Evolutionary conservation across 768 basidiomycete genomes (phyloP), one percentile per base, ranked within the genome.

Genomic region (Mycena rosella): DNA sequence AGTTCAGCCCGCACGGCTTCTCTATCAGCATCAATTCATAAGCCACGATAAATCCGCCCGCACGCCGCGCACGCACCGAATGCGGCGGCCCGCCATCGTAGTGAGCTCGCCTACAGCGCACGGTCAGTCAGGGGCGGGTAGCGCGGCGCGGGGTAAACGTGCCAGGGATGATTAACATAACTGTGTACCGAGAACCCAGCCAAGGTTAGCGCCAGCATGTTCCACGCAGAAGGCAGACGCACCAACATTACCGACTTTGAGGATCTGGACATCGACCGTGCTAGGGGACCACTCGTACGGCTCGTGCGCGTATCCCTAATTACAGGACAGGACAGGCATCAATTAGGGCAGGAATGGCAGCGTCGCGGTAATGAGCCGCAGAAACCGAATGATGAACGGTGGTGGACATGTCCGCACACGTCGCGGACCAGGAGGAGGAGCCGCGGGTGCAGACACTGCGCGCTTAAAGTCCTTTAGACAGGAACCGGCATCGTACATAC

Each of bases 391-490:
- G 54, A 55, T 44, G n/a, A 26, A 40, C n/a, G n/a, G n/a, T n/a
- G 52, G 42, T 29, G 53, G 45, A 49, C 62, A 63, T 56, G 47
- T 56, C 62, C 62, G 62, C 36, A 30, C 34, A 48, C 47, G 36
- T 56, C 62, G 53, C 53, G 52, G 20, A 18, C 20, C 9, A 54
- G n/a, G n/a, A n/a, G n/a, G n/a, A n/a, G n/a, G 60, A 36, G 27
- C 51, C 60, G 42, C 61, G 53, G 61, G 15, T 63, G 44, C 53
- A 38, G 44, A 63, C 20, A 17, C 44, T 20, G 62, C n/a, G n/a
- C 62, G 54, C 62, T 56, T 47, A 63, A 63, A 63, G 45, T 56
- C 62, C 62, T 38, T 14, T 34, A 32, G 14, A 49, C 40, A 44
- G 24, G 14, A 40, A 40, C 9, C 26, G 52, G 22, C 17, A 48